These are phyloP conservation scores for Capsicum pubescens DNA, from an alignment of 257 asterid genomes.

Conservation along the genomic window DNA sequence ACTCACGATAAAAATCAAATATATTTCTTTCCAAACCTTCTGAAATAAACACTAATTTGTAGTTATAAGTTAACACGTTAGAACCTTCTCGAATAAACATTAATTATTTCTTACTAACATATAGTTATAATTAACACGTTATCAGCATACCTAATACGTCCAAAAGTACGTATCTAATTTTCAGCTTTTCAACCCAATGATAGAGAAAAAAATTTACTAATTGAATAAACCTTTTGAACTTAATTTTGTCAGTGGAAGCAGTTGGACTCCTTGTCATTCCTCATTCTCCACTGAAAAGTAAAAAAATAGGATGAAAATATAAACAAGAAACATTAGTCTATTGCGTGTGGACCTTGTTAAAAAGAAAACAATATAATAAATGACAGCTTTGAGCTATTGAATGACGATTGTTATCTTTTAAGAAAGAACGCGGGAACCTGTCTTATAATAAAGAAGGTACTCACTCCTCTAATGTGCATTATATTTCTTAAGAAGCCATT, in stretches of 20 bases:
- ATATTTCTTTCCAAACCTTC: no score
- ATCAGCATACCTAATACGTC: background rate
- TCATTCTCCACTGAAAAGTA: background rate
- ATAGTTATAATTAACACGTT: background rate
- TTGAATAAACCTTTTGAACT: background rate
- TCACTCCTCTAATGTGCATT: no score
- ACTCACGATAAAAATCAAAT: no score
- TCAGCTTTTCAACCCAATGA: background rate
- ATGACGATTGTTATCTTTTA: no score
- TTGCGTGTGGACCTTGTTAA: slow-evolving; percentile 40
- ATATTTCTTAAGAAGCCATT: no score
- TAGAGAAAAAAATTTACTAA: background rate
- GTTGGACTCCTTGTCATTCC: slow-evolving; percentile 19
- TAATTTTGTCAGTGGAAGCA: slow-evolving; percentile 28
- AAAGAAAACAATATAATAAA: background rate
- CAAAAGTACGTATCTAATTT: slow-evolving; percentile 7
- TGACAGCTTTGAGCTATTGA: background rate
- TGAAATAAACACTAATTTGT: no score
- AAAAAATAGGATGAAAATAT: background rate
- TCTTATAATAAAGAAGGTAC: no score
- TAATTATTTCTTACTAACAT: background rate
- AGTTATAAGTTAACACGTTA: no score
- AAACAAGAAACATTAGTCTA: background rate
- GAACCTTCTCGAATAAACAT: background rate
- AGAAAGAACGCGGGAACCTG: no score